Evolutionary conservation across 2,329 filamentous ascomycete species (phyloP), one percentile per base, ranked within the genome.

Genomic region (Colletotrichum sublineola): DNA sequence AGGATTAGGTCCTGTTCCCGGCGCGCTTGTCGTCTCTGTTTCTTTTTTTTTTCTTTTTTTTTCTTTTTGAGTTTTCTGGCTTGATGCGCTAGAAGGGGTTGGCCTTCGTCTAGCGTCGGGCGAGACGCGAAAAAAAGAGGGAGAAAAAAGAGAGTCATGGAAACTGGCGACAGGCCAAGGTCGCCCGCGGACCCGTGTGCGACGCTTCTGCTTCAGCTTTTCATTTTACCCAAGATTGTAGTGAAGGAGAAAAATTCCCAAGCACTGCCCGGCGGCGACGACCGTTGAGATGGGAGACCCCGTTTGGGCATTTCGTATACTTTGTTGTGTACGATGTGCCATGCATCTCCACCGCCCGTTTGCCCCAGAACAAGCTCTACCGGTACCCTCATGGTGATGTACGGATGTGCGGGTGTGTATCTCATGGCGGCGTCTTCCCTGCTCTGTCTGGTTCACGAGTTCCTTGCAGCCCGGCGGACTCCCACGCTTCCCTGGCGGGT

Each of bases 31-130:
- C 36, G 48, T 42, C 36, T 48, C 2, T 12, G n/a, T 33, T 38
- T 60, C 44, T 60, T 40, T 33, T 40, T 62, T 61, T 62, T 36
- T 53, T n/a, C n/a, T n/a, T n/a, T 33, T 38, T 60, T 33, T 60
- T 40, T 33, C 24, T 62, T 61, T 62, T 36, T 53, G 11, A 20
- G 42, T 44, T 44, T 44, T 44, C 18, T 8, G 33, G 48, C 48
- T 42, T 20, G 29, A 63, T 50, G 56, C 40, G 68, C 68, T 67
- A 71, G 48, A 62, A 71, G 46, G 46, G 46, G 42, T 61, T 29
- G 63, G 55, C 50, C 46, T 48, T 29, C 63, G 48, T 70, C 68
- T 67, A 61, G 68, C 68, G 55, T 46, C 56, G 36, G 31, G 38
- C 38, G 9, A 36, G 44, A 20, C 20, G 8, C 44, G 42, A 44